phyloP scores from a whole-genome alignment of 2,329 filamentous ascomycete species.

The Xylaria sp. region DNA sequence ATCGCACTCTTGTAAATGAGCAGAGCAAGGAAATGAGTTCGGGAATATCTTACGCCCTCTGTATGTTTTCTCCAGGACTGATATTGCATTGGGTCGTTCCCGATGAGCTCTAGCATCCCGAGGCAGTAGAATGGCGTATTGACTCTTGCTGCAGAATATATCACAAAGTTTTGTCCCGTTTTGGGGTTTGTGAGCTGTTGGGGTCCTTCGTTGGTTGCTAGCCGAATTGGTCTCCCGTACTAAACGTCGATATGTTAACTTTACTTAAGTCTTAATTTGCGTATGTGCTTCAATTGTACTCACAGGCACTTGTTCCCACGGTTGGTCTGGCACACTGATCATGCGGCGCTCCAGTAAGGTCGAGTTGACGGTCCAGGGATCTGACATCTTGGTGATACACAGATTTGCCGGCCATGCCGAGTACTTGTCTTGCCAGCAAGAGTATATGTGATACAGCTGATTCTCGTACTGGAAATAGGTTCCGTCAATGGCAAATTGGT shows the following conservation, averaged over 20 bases:
- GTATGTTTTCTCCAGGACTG: constrained; percentile 51
- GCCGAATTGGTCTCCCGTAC: constrained; percentile 49
- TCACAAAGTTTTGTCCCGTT: constrained; percentile 51
- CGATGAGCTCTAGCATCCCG: constrained; percentile 51
- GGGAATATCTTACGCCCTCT: constrained; percentile 37
- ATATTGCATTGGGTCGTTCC: constrained; percentile 52
- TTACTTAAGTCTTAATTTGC: neutral
- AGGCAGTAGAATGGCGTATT: constrained; percentile 53
- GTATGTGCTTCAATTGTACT: neutral
- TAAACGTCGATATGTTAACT: constrained; percentile 28
- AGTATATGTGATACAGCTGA: constrained; percentile 51
- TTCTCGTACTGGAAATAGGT: constrained; percentile 49
- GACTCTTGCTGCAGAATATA: constrained; percentile 52
- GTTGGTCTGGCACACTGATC: constrained; percentile 50
- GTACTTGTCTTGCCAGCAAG: constrained; percentile 51
- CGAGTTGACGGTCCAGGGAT: constrained; percentile 50
- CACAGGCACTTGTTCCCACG: constrained; percentile 51
- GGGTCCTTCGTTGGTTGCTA: constrained; percentile 52
- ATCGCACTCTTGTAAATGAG: neutral
- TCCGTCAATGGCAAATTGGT: constrained; percentile 52
- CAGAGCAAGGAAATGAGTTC: neutral
- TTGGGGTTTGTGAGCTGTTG: constrained; percentile 52
- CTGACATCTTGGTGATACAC: constrained; percentile 51
- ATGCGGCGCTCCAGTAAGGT: constrained; percentile 48
- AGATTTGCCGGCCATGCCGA: constrained; percentile 52